Evolutionary conservation across 1,284 basidiomycete species (phyloP).

Genomic region (Cystobasidium pallidum): DNA sequence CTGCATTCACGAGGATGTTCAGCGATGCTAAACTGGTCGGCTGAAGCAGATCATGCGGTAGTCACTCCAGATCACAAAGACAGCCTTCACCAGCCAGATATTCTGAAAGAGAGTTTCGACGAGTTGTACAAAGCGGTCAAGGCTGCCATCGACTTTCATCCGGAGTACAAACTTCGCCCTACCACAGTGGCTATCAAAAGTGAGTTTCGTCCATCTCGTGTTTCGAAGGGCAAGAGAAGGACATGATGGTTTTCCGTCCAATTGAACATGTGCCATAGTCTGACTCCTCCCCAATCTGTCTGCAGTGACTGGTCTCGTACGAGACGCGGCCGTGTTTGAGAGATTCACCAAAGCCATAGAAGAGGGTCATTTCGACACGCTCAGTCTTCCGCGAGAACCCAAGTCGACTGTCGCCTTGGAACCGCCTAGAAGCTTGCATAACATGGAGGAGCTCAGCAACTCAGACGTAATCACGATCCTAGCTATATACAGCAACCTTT

Average conservation of each 20-base stretch:
- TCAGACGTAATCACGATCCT: slow-evolving; percentile 49
- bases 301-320: slow-evolving; percentile 50
- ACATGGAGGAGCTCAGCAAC: slow-evolving; percentile 36
- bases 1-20: slow-evolving; percentile 47
- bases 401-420: slow-evolving; percentile 43
- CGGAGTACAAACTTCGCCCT: slow-evolving; percentile 45
- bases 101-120: slow-evolving; percentile 19
- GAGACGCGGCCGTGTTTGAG: slow-evolving; percentile 49
- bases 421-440: slow-evolving; percentile 38
- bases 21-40: slow-evolving; percentile 53
- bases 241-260: neutral
- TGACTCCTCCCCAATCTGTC: neutral
- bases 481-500: slow-evolving; percentile 47
- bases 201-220: neutral
- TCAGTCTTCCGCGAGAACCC: slow-evolving; percentile 21
- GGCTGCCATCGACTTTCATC: slow-evolving; percentile 46
- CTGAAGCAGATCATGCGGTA: slow-evolving; percentile 49
- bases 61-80: slow-evolving; percentile 34
- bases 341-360: slow-evolving; percentile 49
- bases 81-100: slow-evolving; percentile 44
- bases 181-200: slow-evolving; percentile 51
- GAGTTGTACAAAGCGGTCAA: slow-evolving; percentile 44
- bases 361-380: slow-evolving; percentile 23
- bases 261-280: neutral
- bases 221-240: neutral